Evolutionary conservation across 768 basidiomycete species (phyloP).

Genomic region (Pleurotus sapidus): DNA sequence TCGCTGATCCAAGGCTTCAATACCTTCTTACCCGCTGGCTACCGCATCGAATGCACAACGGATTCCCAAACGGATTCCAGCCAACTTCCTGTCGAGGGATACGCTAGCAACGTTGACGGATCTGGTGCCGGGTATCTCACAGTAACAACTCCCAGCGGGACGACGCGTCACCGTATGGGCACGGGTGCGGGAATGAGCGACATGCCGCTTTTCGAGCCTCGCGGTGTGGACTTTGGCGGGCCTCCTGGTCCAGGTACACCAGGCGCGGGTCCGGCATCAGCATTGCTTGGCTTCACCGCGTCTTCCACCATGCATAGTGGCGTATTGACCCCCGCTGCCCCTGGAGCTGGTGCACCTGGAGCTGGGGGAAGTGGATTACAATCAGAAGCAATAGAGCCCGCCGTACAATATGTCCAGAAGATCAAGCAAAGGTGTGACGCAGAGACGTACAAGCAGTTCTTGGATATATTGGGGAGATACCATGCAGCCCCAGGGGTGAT

Average conservation of each 20-base stretch:
- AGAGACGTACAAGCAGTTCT: constrained; percentile 78
- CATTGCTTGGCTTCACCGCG: too few species aligned
- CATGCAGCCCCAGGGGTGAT: constrained; percentile 54
- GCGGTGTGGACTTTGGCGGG: too few species aligned
- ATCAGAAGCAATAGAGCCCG: constrained; percentile 57
- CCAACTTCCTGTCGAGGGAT: not conserved
- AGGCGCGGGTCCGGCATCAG: too few species aligned
- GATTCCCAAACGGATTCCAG: constrained; percentile 32
- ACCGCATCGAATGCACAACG: constrained; percentile 81
- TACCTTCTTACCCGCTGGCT: constrained; percentile 93
- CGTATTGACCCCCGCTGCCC: too few species aligned
- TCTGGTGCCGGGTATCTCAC: not conserved
- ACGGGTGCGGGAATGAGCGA: too few species aligned
- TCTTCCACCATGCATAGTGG: too few species aligned
- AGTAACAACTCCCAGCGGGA: not conserved
- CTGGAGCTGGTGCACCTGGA: not conserved
- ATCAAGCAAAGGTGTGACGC: constrained; percentile 94
- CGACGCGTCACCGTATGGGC: not conserved
- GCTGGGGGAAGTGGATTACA: not conserved
- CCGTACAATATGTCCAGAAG: constrained; percentile 94
- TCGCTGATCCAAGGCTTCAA: constrained; percentile 96
- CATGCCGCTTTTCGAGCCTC: too few species aligned
- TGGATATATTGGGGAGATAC: constrained; percentile 70
- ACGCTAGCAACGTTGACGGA: not conserved
- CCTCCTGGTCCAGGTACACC: too few species aligned